Base-by-base conservation (phyloP, 106 monocot genomes). In the Dactylorhiza incarnata region DNA sequence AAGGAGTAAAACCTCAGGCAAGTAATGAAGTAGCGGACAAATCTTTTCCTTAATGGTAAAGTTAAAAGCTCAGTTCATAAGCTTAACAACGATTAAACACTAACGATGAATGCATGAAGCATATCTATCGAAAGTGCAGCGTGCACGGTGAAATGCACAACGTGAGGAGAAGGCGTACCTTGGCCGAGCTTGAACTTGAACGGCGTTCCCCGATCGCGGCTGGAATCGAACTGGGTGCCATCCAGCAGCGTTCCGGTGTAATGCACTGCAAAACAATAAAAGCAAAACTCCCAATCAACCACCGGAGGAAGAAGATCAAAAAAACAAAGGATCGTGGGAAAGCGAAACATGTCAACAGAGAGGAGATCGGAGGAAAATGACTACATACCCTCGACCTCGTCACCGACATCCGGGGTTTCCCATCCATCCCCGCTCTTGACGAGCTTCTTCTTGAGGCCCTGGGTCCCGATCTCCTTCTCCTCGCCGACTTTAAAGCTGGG, bases 401-500 rank as follows among this genome's bases (percentile, higher is more conserved):
- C 94, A 23, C 94, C 94, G 52, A 76, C 80, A 72, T 94, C 89
- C 12, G 94, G 94, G 20, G 78, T 87, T 7, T 94, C 86, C 94
- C 94, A 91, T 0, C 87, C 87, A 70, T 91, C 83, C 0, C 94
- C 94, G 62, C 91, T 89, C 87, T 91, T 94, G 73, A 94, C 71
- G 43, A 94, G 87, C 81, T 89, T 94, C 89, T 94, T 94, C 85
- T 85, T 91, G 75, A 94, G 82, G 37, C 94, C 94, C 71, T 91
- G 73, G 77, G 85, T 87, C 6, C 91, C 94, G 79, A 94, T 85
- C 89, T 94, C 91, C 87, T 91, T 94, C 90, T 94, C 94, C 71
- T 94, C 94, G 4, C 94, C 94, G 7, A 80, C 90, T 81, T 94
- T 88, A 23, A 90, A 14, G 4, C 24, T 13, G 48, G 87, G 84